Base-by-base conservation (phyloP, 805 yeast species). In the Sugiyamaella mastotermitis region DNA sequence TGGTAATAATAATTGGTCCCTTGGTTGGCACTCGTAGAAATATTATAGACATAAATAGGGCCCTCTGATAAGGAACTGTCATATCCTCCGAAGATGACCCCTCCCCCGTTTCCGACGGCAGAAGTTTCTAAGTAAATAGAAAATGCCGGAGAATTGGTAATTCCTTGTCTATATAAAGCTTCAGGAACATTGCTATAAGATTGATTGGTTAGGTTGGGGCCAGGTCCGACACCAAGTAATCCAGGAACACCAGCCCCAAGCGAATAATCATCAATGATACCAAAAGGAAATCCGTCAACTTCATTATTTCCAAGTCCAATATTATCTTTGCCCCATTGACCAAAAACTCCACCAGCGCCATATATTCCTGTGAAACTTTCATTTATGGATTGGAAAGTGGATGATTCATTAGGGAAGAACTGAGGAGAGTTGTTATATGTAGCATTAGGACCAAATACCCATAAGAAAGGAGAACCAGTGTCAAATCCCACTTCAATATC, bases 131-230 rank as follows among this genome's bases (percentile, higher is more conserved):
- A 64, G 49, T 62, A 80, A 31, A 83, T 59, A 0, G 92, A 81
- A 57, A 80, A 83, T 2, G 76, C 74, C 15, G 69, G 69, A 31
- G 72, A 68, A 34, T 68, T 56, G 48, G 79, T 81, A 29, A 72
- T 56, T 0, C 87, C 88, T 39, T 71, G 69, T 24, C 61, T 53
- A 40, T 69, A 76, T 64, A 85, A 58, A 40, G 72, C 71, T 33
- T 66, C 52, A 0, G 94, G 94, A 41, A 83, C 62, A 57, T 84
- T 83, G 39, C 71, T 65, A 60, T 84, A 84, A 37, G 45, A 36
- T 11, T 52, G 47, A 11, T 47, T 49, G 16, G 55, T 56, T 28
- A 53, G 46, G 57, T 86, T 94, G 39, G 81, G 64, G 5, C 61
- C 54, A 15, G 62, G 59, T 13, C 68, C 68, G 19, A 62, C 49